phyloP scores from a whole-genome alignment of 73 alveolate genomes.

The Stentor coeruleus region DNA sequence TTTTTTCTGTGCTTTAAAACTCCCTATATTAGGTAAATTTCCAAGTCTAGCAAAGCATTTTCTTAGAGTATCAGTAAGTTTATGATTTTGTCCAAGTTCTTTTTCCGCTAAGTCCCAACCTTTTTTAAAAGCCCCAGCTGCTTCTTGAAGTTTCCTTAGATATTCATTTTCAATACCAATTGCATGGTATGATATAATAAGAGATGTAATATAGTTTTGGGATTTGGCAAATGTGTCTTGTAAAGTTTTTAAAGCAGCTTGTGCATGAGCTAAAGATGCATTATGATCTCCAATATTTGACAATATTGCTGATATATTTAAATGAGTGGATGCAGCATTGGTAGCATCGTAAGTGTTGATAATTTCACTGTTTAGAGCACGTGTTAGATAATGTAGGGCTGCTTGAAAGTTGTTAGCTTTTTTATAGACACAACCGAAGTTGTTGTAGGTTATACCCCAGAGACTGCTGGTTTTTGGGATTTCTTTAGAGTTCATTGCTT shows the following conservation, averaged over 20 bases:
- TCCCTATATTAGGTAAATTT: no score
- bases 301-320: slow-evolving; percentile 76
- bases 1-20: no score
- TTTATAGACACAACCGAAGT: slow-evolving; percentile 16
- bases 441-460: background rate
- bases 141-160: background rate
- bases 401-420: background rate
- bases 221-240: background rate
- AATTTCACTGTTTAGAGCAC: slow-evolving; percentile 1
- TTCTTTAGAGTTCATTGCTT: background rate
- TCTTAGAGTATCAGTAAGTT: background rate
- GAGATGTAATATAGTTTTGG: background rate
- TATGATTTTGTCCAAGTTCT: background rate
- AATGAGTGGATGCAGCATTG: slow-evolving; percentile 72
- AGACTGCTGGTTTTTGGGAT: background rate
- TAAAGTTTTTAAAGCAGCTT: slow-evolving; percentile 7
- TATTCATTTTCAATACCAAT: slow-evolving; percentile 2
- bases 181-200: background rate
- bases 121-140: background rate
- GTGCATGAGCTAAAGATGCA: slow-evolving; percentile 72
- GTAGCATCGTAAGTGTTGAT: background rate
- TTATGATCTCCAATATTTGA: slow-evolving; percentile 67
- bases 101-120: background rate
- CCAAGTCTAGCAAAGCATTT: background rate
- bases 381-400: background rate